phyloP scores from a whole-genome alignment of 2,329 filamentous ascomycete genomes.

The Furcasterigmium furcatum region DNA sequence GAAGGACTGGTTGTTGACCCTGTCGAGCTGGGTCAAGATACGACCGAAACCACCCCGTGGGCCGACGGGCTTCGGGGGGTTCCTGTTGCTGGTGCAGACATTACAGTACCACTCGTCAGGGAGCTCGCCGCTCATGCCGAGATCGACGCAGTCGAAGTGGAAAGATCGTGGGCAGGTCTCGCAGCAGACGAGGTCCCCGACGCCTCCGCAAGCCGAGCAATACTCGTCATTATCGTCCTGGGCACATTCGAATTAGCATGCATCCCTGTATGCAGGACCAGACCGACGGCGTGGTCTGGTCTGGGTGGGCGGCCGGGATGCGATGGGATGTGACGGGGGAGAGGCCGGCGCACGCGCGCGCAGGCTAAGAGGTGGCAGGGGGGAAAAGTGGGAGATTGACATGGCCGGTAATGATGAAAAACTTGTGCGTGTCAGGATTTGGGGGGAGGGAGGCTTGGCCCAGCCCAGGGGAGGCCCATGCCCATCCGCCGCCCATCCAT shows the following conservation, averaged over 20 bases:
- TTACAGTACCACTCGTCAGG: conserved; percentile 86
- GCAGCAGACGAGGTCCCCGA: conserved; percentile 86
- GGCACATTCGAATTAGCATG: conserved; percentile 25
- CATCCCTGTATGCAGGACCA: conserved; percentile 15
- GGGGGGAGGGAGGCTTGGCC: conserved; percentile 9
- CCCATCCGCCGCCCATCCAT: background rate
- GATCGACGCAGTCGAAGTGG: conserved; percentile 85
- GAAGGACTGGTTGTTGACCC: conserved; percentile 70
- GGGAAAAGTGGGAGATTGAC: conserved; percentile 7
- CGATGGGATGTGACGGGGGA: background rate
- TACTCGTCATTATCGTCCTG: conserved; percentile 82
- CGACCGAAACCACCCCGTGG: conserved; percentile 53
- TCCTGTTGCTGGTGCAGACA: conserved; percentile 55
- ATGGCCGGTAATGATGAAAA: conserved; percentile 20
- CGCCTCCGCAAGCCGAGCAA: conserved; percentile 81
- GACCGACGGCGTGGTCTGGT: conserved; percentile 1
- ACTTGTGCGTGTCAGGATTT: conserved; percentile 16
- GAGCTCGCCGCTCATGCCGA: conserved; percentile 64
- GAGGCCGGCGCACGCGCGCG: background rate
- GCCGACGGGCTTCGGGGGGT: conserved; percentile 34
- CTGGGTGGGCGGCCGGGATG: background rate
- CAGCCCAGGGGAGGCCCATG: background rate
- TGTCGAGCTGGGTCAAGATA: conserved; percentile 63
- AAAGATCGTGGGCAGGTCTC: conserved; percentile 89
- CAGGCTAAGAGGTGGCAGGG: background rate